Evolutionary conservation across 1,284 basidiomycete species (phyloP).

Genomic region (Pisolithus thermaeus): DNA sequence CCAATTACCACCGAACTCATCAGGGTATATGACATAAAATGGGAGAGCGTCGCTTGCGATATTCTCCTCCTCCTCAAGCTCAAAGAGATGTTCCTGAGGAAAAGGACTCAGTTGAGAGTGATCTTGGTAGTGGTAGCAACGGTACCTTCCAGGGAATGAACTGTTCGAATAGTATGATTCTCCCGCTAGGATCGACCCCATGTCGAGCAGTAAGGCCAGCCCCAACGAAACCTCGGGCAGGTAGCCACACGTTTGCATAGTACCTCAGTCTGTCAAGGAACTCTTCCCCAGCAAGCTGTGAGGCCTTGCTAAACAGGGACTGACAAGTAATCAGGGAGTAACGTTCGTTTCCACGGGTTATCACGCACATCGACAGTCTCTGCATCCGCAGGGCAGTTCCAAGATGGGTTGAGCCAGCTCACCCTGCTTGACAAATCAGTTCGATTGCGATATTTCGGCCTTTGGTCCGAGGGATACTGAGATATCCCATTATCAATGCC

Average conservation of each 20-base stretch:
- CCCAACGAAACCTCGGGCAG: constrained; percentile 81
- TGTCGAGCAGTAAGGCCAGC: constrained; percentile 61
- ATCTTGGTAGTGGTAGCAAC: neutral
- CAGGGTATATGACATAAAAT: constrained; percentile 89
- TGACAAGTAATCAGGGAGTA: constrained; percentile 25
- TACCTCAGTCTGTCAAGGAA: constrained; percentile 81
- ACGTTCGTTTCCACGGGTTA: neutral
- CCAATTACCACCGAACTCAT: constrained; percentile 78
- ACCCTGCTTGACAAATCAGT: constrained; percentile 85
- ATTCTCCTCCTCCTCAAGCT: constrained; percentile 62
- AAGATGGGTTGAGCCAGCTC: constrained; percentile 79
- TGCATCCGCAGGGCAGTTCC: constrained; percentile 74
- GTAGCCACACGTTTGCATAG: constrained; percentile 87
- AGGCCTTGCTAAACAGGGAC: constrained; percentile 78
- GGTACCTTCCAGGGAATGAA: constrained; percentile 83
- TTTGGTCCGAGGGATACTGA: constrained; percentile 60
- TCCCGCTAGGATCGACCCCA: constrained; percentile 64
- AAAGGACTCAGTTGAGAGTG: constrained; percentile 1
- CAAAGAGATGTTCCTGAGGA: constrained; percentile 84
- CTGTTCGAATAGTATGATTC: constrained; percentile 77
- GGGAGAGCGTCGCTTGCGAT: constrained; percentile 47
- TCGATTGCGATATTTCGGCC: constrained; percentile 65
- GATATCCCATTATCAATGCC: constrained; percentile 94
- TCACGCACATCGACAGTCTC: constrained; percentile 60
- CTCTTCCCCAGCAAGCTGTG: constrained; percentile 79